Conservation (phyloP, 768 basidiomycete species). For the Guyanaporus albipodus region DNA sequence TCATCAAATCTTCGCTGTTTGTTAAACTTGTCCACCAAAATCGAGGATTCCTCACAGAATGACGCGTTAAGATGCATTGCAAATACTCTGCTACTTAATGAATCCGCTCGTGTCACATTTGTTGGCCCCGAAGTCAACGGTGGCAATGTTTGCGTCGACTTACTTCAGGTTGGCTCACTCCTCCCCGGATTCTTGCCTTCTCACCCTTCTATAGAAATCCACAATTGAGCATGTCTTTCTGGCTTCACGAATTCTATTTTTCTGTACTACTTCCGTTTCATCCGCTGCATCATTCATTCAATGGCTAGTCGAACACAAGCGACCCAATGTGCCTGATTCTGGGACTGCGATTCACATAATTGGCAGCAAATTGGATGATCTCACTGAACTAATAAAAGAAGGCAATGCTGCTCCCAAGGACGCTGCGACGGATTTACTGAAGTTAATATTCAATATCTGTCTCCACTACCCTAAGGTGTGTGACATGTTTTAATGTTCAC, state of each 20-base stretch:
- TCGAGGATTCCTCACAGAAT: conserved; percentile 56
- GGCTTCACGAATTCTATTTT: conserved; percentile 71
- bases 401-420: conserved; percentile 47
- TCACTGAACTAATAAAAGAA: conserved; percentile 45
- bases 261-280: conserved; percentile 55
- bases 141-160: conserved; percentile 48
- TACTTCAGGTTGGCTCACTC: conserved; percentile 51
- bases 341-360: conserved; percentile 62
- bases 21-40: conserved; percentile 44
- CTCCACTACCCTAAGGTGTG: conserved; percentile 75
- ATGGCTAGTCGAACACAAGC: conserved; percentile 63
- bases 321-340: conserved; percentile 36
- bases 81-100: conserved; percentile 71
- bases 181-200: conserved; percentile 14
- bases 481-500: neutral
- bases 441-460: conserved; percentile 78
- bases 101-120: conserved; percentile 55
- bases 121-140: conserved; percentile 59
- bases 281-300: conserved; percentile 45
- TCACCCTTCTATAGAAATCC: conserved; percentile 47
- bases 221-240: conserved; percentile 67
- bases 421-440: conserved; percentile 79
- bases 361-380: conserved; percentile 53
- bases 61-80: conserved; percentile 77
- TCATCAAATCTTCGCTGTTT: conserved; percentile 55